Base-by-base conservation (phyloP, 2,329 filamentous ascomycete genomes). In the Pseudogymnoascus pannorum region DNA sequence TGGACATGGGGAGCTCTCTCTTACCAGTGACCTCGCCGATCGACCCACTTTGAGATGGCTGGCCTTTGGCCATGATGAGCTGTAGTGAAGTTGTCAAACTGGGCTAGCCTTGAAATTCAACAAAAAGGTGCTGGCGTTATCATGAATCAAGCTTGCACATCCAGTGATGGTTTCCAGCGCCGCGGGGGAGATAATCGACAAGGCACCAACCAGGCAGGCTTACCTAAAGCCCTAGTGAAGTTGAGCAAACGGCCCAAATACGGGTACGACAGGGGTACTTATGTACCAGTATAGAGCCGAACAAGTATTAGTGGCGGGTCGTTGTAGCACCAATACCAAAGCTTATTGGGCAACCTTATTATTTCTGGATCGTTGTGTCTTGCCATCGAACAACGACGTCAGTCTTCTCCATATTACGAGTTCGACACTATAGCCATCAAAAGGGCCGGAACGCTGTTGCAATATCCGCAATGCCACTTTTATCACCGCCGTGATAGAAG, bases 281-380 rank as follows among this genome's bases (percentile, higher is more conserved):
- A 16, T 54, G 48, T 20, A 54, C 26, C 48, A 33, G 26, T 12
- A n/a, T 31, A 31, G 26, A 18, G 48, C 48, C 9, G 16, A 54
- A 54, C 26, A 54, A 31, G 48, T 54, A 16, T 26, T 54, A 54
- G 48, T 31, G 16, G 48, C 48, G 48, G 48, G 5, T 18, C 16
- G 20, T 54, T 16, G 26, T 54, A 54, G 48, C 48, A 54, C 48
- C 48, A 16, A 54, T 31, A 54, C 48, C 26, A 54, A 54, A 54
- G 48, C 48, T 54, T 54, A 54, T 54, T 54, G 48, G 48, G 24
- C 48, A 54, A 54, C 48, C 48, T 54, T 54, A 54, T 33, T 54
- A 54, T 54, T 54, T 54, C 48, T 54, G 26, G 48, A 54, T 54
- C 48, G 26, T 4, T 26, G 48, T 54, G 26, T 54, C 48, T 54